Conservation (phyloP, 2,329 filamentous ascomycete genomes). For the Coniochaeta sp. region DNA sequence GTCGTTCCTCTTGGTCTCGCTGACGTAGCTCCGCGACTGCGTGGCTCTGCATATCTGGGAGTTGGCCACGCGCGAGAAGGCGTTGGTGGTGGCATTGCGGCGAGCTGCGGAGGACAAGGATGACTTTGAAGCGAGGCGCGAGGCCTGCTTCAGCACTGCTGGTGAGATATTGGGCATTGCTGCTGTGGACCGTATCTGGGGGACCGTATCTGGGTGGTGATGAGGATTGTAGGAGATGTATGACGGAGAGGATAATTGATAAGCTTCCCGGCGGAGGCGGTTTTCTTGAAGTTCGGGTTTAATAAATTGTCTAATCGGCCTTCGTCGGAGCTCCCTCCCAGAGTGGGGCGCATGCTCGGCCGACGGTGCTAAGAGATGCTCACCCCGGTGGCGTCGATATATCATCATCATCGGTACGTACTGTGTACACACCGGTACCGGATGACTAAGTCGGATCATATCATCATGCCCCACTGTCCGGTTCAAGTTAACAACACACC, state of each 20-base stretch:
- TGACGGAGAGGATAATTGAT: not conserved
- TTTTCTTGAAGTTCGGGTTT: not conserved
- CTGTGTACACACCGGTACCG: no score
- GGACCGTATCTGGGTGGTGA: conserved; percentile 3
- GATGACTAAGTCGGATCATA: not conserved
- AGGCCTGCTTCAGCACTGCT: conserved; percentile 67
- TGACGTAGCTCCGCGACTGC: conserved; percentile 65
- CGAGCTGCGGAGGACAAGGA: conserved; percentile 26
- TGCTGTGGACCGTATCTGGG: conserved; percentile 5
- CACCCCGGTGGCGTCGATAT: not conserved
- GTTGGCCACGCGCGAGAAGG: conserved; percentile 24
- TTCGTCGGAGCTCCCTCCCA: not conserved
- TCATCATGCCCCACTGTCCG: not conserved
- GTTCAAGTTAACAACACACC: no score
- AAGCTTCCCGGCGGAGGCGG: not conserved
- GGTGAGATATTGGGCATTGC: conserved; percentile 65
- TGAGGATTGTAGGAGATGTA: not conserved
- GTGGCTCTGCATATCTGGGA: conserved; percentile 14
- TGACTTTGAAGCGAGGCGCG: conserved; percentile 44
- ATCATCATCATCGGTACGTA: not conserved
- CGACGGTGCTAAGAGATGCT: not conserved
- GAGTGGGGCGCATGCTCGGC: not conserved
- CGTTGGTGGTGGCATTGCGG: conserved; percentile 12
- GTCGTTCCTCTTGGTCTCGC: conserved; percentile 70
- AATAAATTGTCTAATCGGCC: not conserved